Conservation (phyloP, 2,329 filamentous ascomycete genomes). For the Cytospora chrysosperma region DNA sequence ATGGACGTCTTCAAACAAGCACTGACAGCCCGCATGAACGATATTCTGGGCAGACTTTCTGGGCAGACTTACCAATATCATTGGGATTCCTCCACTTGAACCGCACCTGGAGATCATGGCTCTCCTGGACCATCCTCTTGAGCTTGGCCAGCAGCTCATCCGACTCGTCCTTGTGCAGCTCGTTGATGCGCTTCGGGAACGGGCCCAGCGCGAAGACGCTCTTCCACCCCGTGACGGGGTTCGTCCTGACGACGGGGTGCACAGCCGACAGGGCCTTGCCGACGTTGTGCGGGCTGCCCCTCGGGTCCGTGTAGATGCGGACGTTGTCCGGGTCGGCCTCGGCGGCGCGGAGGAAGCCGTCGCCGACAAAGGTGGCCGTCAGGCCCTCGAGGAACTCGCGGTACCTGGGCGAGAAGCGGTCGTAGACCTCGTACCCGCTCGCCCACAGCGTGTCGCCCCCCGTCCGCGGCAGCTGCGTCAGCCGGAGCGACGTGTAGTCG, state of each 20-base stretch:
- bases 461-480: conserved; percentile 54
- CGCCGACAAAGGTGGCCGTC: conserved; percentile 46
- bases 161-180: conserved; percentile 25
- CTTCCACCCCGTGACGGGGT: conserved; percentile 33
- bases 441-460: conserved; percentile 64
- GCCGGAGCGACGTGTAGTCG: conserved; percentile 60
- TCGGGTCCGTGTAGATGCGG: conserved; percentile 34
- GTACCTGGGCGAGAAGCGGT: conserved; percentile 51
- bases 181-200: conserved; percentile 30
- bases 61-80: conserved; percentile 16
- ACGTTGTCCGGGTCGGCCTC: conserved; percentile 30
- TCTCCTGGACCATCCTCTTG: conserved; percentile 16
- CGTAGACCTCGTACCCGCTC: conserved; percentile 60
- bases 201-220: conserved; percentile 29
- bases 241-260: conserved; percentile 32
- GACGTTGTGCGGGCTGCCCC: conserved; percentile 31
- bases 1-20: too few relatives aligned
- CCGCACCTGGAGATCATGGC: conserved; percentile 23
- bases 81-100: conserved; percentile 25
- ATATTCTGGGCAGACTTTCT: background rate
- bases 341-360: conserved; percentile 39
- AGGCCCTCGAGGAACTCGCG: conserved; percentile 52
- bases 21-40: too few relatives aligned
- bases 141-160: conserved; percentile 22
- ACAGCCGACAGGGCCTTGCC: conserved; percentile 27